These are phyloP conservation scores for Acaromyces ingoldii DNA, from an alignment of 1,284 basidiomycete genomes.

Conservation along the genomic window DNA sequence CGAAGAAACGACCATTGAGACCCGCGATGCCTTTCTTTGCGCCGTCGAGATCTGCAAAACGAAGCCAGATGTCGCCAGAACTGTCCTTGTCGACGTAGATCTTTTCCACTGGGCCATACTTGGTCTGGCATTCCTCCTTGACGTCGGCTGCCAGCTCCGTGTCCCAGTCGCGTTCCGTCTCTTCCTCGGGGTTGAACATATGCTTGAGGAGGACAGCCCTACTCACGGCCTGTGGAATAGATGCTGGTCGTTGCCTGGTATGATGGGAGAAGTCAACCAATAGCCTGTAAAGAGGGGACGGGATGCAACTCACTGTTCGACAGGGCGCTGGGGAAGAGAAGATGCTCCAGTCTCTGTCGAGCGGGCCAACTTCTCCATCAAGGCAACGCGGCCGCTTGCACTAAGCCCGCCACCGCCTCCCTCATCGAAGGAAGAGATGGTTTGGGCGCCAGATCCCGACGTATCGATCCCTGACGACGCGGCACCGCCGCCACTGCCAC, in stretches of 20 bases:
- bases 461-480: not conserved
- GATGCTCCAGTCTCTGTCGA: not conserved
- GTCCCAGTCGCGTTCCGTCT: slow-evolving; percentile 94
- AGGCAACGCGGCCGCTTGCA: slow-evolving; percentile 35
- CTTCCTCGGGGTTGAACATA: slow-evolving; percentile 96
- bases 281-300: not conserved
- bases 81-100: slow-evolving; percentile 94
- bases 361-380: slow-evolving; percentile 50
- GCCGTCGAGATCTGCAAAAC: slow-evolving; percentile 72
- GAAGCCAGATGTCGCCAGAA: slow-evolving; percentile 86
- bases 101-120: slow-evolving; percentile 79
- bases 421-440: slow-evolving; percentile 40
- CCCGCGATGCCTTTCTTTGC: slow-evolving; percentile 80
- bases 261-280: no score
- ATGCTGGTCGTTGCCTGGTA: slow-evolving; percentile 52
- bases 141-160: slow-evolving; percentile 92
- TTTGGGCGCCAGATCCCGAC: slow-evolving; percentile 9
- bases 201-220: slow-evolving; percentile 81
- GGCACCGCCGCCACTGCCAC: not conserved
- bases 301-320: slow-evolving; percentile 5
- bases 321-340: not conserved
- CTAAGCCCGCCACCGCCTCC: slow-evolving; percentile 45
- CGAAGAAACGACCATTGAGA: slow-evolving; percentile 70
- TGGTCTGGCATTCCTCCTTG: slow-evolving; percentile 82
- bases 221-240: slow-evolving; percentile 67